Evolutionary conservation across 371 early-diverging fungal species (phyloP), one percentile per base, ranked within the genome.

Genomic region (Rhizopus delemar): DNA sequence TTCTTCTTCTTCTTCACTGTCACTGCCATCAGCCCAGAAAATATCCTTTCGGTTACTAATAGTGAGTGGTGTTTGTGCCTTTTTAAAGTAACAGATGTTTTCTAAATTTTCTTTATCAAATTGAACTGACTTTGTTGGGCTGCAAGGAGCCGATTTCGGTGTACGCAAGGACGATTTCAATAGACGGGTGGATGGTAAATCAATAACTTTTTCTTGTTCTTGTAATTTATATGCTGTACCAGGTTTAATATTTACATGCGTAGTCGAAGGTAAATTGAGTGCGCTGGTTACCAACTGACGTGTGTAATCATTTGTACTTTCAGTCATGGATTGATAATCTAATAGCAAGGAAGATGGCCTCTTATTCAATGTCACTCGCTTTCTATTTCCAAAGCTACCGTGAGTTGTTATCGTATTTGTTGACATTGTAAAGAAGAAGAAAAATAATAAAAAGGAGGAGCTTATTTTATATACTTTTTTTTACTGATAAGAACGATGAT

Each of bases 41-140:
- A 63, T 59, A 6, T 46, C 46, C 35, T 49, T 57, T 28, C 36
- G 38, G n/a, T 62, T 46, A 32, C 55, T 49, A 15, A 68, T 60
- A 15, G 68, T 34, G 0, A 56, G 56, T 0, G 68, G 68, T 48
- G 68, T 63, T 46, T 68, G 64, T 4, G 64, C 63, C 34, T 68
- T 68, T 60, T 56, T 63, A 29, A 68, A 68, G 32, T 63, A 54
- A 31, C 68, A 68, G 16, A 68, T 49, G 32, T 63, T 53, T 35
- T 68, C 68, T 5, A 68, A 46, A 11, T 63, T 53, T 28, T 57
- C 41, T n/a, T 48, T 45, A 51, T 60, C 46, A 41, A 68, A 68
- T 12, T 60, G 60, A 31, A 68, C 68, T 36, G 68, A 57, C 41
- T 68, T 68, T 31, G 60, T 54, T 57, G 63, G 63, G 3, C 59